These are phyloP conservation scores for Ocimum tenuiflorum DNA, from an alignment of 257 asterid species.

Conservation along the genomic window DNA sequence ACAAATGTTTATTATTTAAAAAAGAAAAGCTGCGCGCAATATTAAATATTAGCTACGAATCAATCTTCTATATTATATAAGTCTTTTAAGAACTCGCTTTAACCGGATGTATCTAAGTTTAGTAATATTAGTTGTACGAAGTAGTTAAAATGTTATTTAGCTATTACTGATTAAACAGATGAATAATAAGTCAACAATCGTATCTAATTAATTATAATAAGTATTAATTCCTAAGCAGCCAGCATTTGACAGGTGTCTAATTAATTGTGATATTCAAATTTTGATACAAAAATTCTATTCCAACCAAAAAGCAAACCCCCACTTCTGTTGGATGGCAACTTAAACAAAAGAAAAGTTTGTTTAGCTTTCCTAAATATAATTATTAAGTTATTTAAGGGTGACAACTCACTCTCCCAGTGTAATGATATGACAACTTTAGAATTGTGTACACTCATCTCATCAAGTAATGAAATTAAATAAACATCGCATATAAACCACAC, in stretches of 20 bases:
- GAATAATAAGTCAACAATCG: too few relatives aligned
- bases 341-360: not conserved
- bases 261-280: slow-evolving; percentile 12
- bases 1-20: too few relatives aligned
- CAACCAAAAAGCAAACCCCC: slow-evolving; percentile 16
- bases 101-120: too few relatives aligned
- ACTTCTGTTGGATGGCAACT: slow-evolving; percentile 16
- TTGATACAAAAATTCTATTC: not conserved
- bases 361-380: slow-evolving; percentile 25
- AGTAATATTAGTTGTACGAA: too few relatives aligned
- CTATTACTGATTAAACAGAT: too few relatives aligned
- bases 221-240: not conserved
- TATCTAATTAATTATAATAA: not conserved
- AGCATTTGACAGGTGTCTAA: slow-evolving; percentile 18
- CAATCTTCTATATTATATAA: too few relatives aligned
- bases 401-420: slow-evolving; percentile 34
- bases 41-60: too few relatives aligned
- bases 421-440: slow-evolving; percentile 28
- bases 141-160: too few relatives aligned
- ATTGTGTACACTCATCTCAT: slow-evolving; percentile 19
- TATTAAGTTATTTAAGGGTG: slow-evolving; percentile 28
- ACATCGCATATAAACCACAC: not conserved
- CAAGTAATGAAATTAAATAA: not conserved
- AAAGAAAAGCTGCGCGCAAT: too few relatives aligned
- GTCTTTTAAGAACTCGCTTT: too few relatives aligned